Conservation (phyloP, 2,329 filamentous ascomycete genomes). For the Chaetoscypha palmicola region DNA sequence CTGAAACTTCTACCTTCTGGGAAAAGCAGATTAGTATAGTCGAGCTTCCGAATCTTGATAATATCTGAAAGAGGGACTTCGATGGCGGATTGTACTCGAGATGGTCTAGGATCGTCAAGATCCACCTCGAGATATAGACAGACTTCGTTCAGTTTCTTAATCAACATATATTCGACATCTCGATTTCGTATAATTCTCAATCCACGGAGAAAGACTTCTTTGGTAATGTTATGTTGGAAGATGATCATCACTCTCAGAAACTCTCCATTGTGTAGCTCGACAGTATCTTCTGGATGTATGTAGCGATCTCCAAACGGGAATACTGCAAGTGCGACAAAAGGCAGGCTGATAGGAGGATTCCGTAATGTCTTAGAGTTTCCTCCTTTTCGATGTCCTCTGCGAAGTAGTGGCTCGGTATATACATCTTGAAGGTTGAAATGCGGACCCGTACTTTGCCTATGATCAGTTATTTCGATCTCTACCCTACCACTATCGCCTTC, state of each 20-base stretch:
- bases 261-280: slow-evolving; percentile 18
- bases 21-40: slow-evolving; percentile 19
- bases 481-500: no score
- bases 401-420: no score
- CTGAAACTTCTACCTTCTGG: not conserved
- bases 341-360: slow-evolving; percentile 16
- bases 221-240: slow-evolving; percentile 20
- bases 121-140: slow-evolving; percentile 34
- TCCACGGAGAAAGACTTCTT: slow-evolving; percentile 34
- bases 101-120: slow-evolving; percentile 30
- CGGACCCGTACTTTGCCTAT: no score
- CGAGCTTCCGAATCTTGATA: slow-evolving; percentile 36
- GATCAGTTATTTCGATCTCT: no score
- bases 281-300: slow-evolving; percentile 13
- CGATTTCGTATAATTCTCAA: slow-evolving; percentile 33
- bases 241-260: slow-evolving; percentile 38
- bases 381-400: not conserved
- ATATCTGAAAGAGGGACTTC: slow-evolving; percentile 38
- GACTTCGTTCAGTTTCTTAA: slow-evolving; percentile 38
- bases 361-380: slow-evolving; percentile 2
- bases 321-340: slow-evolving; percentile 33
- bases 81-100: slow-evolving; percentile 34
- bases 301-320: not conserved
- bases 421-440: no score
- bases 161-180: slow-evolving; percentile 30